A percentile compares a stretch with the other conserved stretches of the same genome.
phyloP scores from a whole-genome alignment of 768 basidiomycete genomes.

The Agaricus bisporus region DNA sequence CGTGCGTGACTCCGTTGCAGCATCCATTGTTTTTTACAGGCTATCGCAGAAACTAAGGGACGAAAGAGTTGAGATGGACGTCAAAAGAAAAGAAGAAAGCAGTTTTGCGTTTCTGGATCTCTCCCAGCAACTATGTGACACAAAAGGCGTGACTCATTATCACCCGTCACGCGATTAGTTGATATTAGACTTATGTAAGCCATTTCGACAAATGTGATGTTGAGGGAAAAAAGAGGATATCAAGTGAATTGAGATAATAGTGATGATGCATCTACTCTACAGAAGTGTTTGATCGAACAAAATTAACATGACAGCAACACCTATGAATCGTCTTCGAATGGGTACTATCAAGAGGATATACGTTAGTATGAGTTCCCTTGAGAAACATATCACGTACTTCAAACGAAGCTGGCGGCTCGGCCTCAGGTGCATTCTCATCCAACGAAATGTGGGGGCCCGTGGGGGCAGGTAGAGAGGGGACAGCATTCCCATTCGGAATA shows the following conservation, averaged over 20 bases:
- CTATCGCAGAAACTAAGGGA: conserved; percentile 15
- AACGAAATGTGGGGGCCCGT: conserved; percentile 58
- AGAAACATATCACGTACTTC: conserved; percentile 52
- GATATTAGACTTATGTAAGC: conserved; percentile 14
- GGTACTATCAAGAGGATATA: conserved; percentile 45
- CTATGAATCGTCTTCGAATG: conserved; percentile 63
- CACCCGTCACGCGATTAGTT: conserved; percentile 7
- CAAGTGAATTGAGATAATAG: conserved; percentile 4
- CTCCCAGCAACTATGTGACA: conserved; percentile 12
- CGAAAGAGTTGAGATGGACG: conserved; percentile 21
- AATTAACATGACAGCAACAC: background rate
- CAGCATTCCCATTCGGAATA: conserved; percentile 24
- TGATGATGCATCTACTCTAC: conserved; percentile 4
- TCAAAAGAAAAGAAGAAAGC: conserved; percentile 25
- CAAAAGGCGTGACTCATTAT: conserved; percentile 23
- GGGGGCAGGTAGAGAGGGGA: conserved; percentile 19
- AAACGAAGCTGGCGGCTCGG: conserved; percentile 71
- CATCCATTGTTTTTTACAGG: conserved; percentile 28
- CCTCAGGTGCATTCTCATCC: conserved; percentile 67
- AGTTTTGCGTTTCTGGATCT: conserved; percentile 15
- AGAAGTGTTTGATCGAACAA: background rate
- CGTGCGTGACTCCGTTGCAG: conserved; percentile 52
- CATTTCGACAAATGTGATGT: background rate
- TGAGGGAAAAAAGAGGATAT: background rate
- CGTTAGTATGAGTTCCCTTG: conserved; percentile 4